Conservation (phyloP, 192 early-diverging fungal species). For the Diversispora eburnea region DNA sequence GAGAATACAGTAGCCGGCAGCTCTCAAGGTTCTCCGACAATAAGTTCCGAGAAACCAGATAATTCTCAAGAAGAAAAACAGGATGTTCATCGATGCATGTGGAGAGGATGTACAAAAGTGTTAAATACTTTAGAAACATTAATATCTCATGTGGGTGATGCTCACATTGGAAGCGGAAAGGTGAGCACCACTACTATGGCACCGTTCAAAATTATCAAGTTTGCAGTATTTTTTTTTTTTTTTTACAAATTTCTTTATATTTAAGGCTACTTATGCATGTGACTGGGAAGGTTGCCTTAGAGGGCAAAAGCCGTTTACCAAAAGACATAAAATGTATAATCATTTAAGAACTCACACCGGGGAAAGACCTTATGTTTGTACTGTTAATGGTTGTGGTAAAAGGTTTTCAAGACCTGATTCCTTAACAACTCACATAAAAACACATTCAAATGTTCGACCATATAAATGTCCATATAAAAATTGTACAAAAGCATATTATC, state of each 20-base stretch:
- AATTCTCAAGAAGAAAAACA: slow-evolving; percentile 22
- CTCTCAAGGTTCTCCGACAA: background rate
- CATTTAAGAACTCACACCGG: slow-evolving; percentile 72
- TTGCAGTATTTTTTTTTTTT: background rate
- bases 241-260: background rate
- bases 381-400: slow-evolving; percentile 48
- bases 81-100: slow-evolving; percentile 44
- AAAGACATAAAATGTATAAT: slow-evolving; percentile 68
- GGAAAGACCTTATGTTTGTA: slow-evolving; percentile 68
- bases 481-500: slow-evolving; percentile 61
- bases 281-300: slow-evolving; percentile 46
- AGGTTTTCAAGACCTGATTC: slow-evolving; percentile 49
- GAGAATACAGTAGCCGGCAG: background rate
- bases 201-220: background rate
- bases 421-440: slow-evolving; percentile 52
- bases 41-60: background rate
- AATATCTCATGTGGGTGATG: slow-evolving; percentile 51
- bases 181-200: slow-evolving; percentile 22
- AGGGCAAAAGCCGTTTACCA: slow-evolving; percentile 57
- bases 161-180: slow-evolving; percentile 60
- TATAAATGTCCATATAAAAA: slow-evolving; percentile 49
- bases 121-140: slow-evolving; percentile 43
- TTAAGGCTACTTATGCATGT: slow-evolving; percentile 45
- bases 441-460: slow-evolving; percentile 54
- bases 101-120: slow-evolving; percentile 49